phyloP scores from a whole-genome alignment of 495 filamentous ascomycete genomes.

The Penicillium antarcticum region DNA sequence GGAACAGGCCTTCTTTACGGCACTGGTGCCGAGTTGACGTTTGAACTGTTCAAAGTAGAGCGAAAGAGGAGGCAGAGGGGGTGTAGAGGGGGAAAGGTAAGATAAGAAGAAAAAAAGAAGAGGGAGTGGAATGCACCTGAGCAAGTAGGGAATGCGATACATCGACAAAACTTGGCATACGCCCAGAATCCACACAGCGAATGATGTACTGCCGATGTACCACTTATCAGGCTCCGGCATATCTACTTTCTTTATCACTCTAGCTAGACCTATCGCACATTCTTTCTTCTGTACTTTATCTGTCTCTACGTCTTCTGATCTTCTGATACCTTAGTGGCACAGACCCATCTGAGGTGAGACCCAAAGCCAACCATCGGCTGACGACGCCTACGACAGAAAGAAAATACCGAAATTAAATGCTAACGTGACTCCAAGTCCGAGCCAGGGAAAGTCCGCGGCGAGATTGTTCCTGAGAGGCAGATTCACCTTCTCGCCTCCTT shows the following conservation, averaged over 20 bases:
- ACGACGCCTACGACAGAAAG: neutral
- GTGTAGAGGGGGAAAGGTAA: slow-evolving; percentile 2
- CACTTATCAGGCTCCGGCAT: neutral
- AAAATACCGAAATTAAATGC: neutral
- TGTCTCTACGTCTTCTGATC: neutral
- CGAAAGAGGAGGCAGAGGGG: neutral
- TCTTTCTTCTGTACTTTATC: neutral
- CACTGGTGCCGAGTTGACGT: slow-evolving; percentile 4
- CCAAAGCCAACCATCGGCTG: slow-evolving; percentile 1
- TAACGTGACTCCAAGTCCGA: neutral
- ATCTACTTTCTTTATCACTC: slow-evolving; percentile 6
- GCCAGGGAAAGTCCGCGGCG: neutral
- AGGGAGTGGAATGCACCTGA: slow-evolving; percentile 9
- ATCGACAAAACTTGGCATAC: slow-evolving; percentile 2
- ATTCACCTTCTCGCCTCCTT: slow-evolving; percentile 1
- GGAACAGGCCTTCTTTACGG: slow-evolving; percentile 16
- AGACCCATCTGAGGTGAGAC: slow-evolving; percentile 8
- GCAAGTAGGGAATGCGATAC: slow-evolving; percentile 14
- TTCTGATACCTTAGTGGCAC: neutral
- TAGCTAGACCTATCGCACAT: too few relatives aligned
- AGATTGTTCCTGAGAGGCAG: slow-evolving; percentile 2
- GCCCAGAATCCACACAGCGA: neutral
- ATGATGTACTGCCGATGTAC: slow-evolving; percentile 7
- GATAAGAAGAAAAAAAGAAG: slow-evolving; percentile 7
- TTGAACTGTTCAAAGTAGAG: slow-evolving; percentile 10